Base-by-base conservation (phyloP, 225 moss, liverwort and hornwort species). In the Pseudoscleropodium purum region DNA sequence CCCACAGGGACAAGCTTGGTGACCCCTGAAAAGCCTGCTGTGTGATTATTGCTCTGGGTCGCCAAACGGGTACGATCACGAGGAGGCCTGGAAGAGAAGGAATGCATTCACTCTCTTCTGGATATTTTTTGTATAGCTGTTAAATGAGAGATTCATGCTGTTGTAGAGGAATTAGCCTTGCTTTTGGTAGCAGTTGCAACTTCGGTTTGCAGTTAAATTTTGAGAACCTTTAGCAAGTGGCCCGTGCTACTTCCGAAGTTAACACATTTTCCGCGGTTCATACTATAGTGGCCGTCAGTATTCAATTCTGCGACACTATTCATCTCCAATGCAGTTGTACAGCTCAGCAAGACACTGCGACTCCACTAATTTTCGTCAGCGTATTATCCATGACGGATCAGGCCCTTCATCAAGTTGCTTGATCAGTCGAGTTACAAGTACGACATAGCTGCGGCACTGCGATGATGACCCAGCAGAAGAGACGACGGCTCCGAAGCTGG, bases 1-100 rank as follows among this genome's bases (percentile, higher is more conserved):
- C 93, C 90, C 47, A 92, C 94, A 8, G 94, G 93, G 70, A 91
- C 91, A 72, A 91, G 90, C 88, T 88, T 94, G 88, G 94, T 94
- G 70, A 89, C 89, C 51, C 70, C 17, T 85, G 89, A 90, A 65
- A 91, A 87, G 82, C 73, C 84, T 60, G 90, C 85, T 85, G 89
- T 91, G 85, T 93, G 90, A 92, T 74, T n/a, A 41, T 85, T 76
- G 37, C 52, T 30, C 36, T n/a, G 87, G 83, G 47, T 60, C 36
- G 45, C 57, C 43, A 52, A 77, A 57, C 26, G 33, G 75, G 69
- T 83, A 52, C 19, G 65, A 87, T 83, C 27, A 66, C 82, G 78
- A 67, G 86, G 47, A 77, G 88, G 62, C 62, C 66, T 80, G 76
- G 82, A 68, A 63, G 78, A 75, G 87, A 78, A 68, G 74, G 89